A percentile compares a stretch with the other conserved stretches of the same genome.
phyloP scores from a whole-genome alignment of 148 eudicot genomes.

The Salicornia ramosissima region DNA sequence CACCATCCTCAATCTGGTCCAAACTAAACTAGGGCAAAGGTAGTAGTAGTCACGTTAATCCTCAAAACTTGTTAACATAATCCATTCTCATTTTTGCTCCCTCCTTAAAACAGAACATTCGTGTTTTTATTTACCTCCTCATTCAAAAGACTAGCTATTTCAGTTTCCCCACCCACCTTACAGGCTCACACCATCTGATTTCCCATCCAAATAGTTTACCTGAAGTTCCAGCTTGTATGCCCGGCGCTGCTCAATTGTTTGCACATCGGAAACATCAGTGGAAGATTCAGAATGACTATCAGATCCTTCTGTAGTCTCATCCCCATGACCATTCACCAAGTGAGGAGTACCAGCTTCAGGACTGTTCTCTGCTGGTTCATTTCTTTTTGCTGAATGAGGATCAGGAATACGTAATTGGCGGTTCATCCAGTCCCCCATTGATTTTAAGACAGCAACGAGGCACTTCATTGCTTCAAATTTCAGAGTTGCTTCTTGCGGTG shows the following conservation, averaged over 20 bases:
- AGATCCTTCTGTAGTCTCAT: conserved; percentile 68
- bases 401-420: conserved; percentile 84
- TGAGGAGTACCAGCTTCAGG: conserved; percentile 53
- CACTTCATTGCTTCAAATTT: conserved; percentile 97
- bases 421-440: conserved; percentile 99
- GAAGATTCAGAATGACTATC: conserved; percentile 78
- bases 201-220: conserved; percentile 34
- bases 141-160: not conserved
- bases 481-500: conserved; percentile 80
- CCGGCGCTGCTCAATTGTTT: conserved; percentile 90
- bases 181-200: not conserved
- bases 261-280: conserved; percentile 82
- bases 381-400: conserved; percentile 53
- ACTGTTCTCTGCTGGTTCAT: conserved; percentile 48
- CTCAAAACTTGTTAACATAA: not conserved
- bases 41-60: not conserved
- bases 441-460: conserved; percentile 74
- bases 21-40: no score
- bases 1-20: no score
- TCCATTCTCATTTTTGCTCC: no score
- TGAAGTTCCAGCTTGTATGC: conserved; percentile 99
- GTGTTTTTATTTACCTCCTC: not conserved
- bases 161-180: not conserved
- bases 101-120: not conserved
- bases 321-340: conserved; percentile 62